phyloP scores from a whole-genome alignment of 2,329 filamentous ascomycete genomes.

The Pseudonectria buxi region DNA sequence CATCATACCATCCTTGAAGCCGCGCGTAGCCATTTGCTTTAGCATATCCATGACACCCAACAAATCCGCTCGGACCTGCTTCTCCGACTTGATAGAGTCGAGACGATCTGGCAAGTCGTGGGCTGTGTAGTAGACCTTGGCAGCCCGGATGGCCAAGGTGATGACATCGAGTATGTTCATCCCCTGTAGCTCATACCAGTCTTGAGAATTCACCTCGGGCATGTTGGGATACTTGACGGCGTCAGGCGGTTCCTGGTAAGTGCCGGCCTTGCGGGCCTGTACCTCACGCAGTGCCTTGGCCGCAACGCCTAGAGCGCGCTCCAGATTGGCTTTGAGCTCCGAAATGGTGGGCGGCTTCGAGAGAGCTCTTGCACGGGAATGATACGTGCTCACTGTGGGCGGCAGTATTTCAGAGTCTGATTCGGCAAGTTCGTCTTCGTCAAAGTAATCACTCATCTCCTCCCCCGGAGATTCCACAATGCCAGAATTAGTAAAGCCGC shows the following conservation, averaged over 20 bases:
- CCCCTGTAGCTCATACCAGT: slow-evolving; percentile 82
- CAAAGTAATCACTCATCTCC: slow-evolving; percentile 38
- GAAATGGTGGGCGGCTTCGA: slow-evolving; percentile 77
- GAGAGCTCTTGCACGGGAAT: slow-evolving; percentile 72
- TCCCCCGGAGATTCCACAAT: slow-evolving; percentile 44
- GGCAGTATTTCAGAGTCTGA: slow-evolving; percentile 76
- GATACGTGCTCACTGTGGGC: slow-evolving; percentile 96
- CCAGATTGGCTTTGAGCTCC: slow-evolving; percentile 63
- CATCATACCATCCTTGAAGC: slow-evolving; percentile 76
- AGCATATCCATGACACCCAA: slow-evolving; percentile 83
- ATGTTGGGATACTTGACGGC: slow-evolving; percentile 31
- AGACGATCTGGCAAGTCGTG: slow-evolving; percentile 82
- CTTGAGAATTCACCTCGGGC: slow-evolving; percentile 45
- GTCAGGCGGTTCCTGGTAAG: slow-evolving; percentile 21
- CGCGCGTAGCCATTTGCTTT: slow-evolving; percentile 82
- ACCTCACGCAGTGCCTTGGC: slow-evolving; percentile 59
- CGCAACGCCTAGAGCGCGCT: slow-evolving; percentile 63
- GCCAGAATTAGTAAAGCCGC: slow-evolving; percentile 28
- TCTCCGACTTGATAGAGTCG: slow-evolving; percentile 81
- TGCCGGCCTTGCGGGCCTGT: slow-evolving; percentile 30
- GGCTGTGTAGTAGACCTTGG: slow-evolving; percentile 92
- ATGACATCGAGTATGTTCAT: slow-evolving; percentile 88
- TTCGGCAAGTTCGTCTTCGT: slow-evolving; percentile 53
- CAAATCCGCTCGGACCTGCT: slow-evolving; percentile 74
- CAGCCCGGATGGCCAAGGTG: slow-evolving; percentile 90